Conservation (phyloP, 2,329 filamentous ascomycete genomes). For the Paramyrothecium roridum region DNA sequence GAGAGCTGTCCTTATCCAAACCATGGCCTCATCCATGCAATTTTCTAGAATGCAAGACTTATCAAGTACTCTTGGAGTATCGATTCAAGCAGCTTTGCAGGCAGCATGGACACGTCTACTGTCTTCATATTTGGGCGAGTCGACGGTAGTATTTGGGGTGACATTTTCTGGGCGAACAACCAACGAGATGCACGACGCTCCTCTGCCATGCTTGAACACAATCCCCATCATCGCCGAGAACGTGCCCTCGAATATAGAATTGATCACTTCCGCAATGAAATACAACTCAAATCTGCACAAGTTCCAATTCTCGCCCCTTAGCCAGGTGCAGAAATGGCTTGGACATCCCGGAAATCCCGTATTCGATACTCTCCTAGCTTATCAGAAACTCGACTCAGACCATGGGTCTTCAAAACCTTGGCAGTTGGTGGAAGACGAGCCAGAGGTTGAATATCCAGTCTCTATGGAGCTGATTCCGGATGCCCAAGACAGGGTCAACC, state of each 20-base stretch:
- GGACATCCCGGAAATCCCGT: conserved; percentile 61
- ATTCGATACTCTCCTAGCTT: conserved; percentile 84
- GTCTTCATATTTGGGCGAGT: conserved; percentile 73
- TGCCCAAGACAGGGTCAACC: conserved; percentile 41
- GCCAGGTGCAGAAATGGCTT: conserved; percentile 69
- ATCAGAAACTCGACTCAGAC: conserved; percentile 58
- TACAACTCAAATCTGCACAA: conserved; percentile 63
- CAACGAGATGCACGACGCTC: conserved; percentile 53
- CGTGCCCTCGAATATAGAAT: conserved; percentile 45
- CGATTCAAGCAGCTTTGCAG: conserved; percentile 72
- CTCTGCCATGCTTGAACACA: conserved; percentile 80
- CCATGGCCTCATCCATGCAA: conserved; percentile 34
- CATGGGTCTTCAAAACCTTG: conserved; percentile 39
- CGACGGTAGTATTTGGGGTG: conserved; percentile 71
- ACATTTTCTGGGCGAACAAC: conserved; percentile 73
- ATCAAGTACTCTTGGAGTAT: conserved; percentile 60
- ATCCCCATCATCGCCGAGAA: conserved; percentile 67
- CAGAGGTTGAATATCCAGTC: conserved; percentile 71
- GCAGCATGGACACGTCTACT: conserved; percentile 76
- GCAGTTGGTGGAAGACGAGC: conserved; percentile 61
- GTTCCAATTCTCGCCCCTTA: conserved; percentile 69
- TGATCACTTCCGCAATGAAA: conserved; percentile 62
- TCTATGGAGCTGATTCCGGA: conserved; percentile 75
- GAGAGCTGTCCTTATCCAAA: conserved; percentile 16
- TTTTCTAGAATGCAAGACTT: conserved; percentile 47